Evolutionary conservation across 441 rosid genomes (phyloP).

Genomic region (Eruca vesicaria): DNA sequence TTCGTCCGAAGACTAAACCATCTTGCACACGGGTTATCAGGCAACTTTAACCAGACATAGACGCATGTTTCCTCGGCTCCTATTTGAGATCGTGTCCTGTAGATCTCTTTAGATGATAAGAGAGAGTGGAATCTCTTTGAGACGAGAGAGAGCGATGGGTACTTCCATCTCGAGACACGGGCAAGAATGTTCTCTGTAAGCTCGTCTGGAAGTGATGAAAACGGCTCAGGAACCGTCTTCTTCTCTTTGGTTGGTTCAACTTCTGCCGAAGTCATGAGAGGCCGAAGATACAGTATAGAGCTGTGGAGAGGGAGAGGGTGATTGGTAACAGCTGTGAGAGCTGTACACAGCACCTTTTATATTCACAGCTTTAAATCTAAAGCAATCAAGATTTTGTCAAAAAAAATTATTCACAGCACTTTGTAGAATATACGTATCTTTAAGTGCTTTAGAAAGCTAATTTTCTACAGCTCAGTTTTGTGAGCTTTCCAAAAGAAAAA

Average conservation of each 20-base stretch:
- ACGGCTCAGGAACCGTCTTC: slow-evolving; percentile 23
- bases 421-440: no score
- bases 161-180: slow-evolving; percentile 50
- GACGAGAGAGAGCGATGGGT: slow-evolving; percentile 55
- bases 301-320: no score
- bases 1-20: slow-evolving; percentile 44
- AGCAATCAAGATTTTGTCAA: no score
- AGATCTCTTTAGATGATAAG: slow-evolving; percentile 48
- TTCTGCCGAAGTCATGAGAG: not conserved
- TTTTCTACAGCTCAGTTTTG: not conserved
- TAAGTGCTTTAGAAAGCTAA: not conserved
- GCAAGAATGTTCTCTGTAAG: slow-evolving; percentile 55
- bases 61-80: slow-evolving; percentile 37
- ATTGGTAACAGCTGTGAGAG: no score
- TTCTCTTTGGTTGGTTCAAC: not conserved
- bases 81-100: slow-evolving; percentile 48
- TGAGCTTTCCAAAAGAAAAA: not conserved
- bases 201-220: slow-evolving; percentile 59
- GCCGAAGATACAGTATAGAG: no score
- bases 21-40: no score
- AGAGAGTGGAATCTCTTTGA: slow-evolving; percentile 50
- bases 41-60: slow-evolving; percentile 43
- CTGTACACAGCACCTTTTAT: no score
- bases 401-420: no score
- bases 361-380: no score